Conservation (phyloP, 2,329 filamentous ascomycete genomes). For the Fusarium anguioides region DNA sequence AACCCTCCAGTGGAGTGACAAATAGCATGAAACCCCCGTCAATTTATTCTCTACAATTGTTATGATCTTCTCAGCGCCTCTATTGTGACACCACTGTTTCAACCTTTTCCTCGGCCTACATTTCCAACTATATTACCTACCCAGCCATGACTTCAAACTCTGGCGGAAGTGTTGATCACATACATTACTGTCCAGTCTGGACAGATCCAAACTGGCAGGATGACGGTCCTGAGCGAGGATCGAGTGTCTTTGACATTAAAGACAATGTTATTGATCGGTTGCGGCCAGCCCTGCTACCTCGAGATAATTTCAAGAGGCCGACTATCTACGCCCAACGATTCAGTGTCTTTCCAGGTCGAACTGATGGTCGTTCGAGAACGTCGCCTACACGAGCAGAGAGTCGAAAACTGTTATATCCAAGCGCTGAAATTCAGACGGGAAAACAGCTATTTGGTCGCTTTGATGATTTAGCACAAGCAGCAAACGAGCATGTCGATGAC, state of each 20-base stretch:
- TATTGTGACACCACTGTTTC: background rate
- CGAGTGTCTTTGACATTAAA: conserved; percentile 21
- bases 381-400: conserved; percentile 45
- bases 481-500: conserved; percentile 32
- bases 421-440: conserved; percentile 21
- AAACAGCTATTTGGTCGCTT: conserved; percentile 40
- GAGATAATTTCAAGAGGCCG: conserved; percentile 40
- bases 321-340: conserved; percentile 46
- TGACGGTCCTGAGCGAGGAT: conserved; percentile 11
- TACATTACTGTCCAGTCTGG: conserved; percentile 43
- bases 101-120: background rate
- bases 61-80: background rate
- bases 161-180: conserved; percentile 4
- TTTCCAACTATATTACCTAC: background rate
- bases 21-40: background rate
- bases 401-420: conserved; percentile 19
- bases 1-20: background rate
- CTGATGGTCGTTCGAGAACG: conserved; percentile 47
- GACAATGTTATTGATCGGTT: conserved; percentile 34
- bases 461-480: conserved; percentile 16
- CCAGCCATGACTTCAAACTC: conserved; percentile 7
- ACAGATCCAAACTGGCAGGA: conserved; percentile 46
- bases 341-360: conserved; percentile 44
- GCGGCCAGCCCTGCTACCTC: conserved; percentile 40
- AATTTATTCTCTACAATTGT: background rate